Evolutionary conservation across 768 basidiomycete genomes (phyloP).

Genomic region (Pleurotus ostreatus): DNA sequence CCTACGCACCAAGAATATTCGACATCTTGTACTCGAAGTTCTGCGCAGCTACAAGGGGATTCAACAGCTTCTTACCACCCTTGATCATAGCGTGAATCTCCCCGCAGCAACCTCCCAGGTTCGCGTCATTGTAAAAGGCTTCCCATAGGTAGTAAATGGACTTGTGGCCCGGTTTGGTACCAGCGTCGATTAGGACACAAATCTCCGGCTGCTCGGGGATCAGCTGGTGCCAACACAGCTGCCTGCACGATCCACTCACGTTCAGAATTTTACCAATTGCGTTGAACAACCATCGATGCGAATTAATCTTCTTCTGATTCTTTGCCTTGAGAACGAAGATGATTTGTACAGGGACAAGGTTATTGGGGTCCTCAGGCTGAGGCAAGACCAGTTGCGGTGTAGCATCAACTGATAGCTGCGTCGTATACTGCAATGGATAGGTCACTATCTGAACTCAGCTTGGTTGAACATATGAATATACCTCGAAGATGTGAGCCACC

Average conservation of each 20-base stretch:
- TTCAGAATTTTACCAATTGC: constrained; percentile 82
- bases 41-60: constrained; percentile 90
- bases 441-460: constrained; percentile 7
- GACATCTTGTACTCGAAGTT: constrained; percentile 99
- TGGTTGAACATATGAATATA: constrained; percentile 20
- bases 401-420: constrained; percentile 89
- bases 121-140: constrained; percentile 76
- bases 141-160: constrained; percentile 96
- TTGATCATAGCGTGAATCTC: constrained; percentile 98
- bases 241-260: constrained; percentile 32
- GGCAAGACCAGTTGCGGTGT: constrained; percentile 90
- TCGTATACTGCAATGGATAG: constrained; percentile 70
- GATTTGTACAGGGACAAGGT: constrained; percentile 89
- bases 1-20: constrained; percentile 74
- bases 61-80: constrained; percentile 86
- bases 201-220: constrained; percentile 65
- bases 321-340: constrained; percentile 90
- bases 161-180: constrained; percentile 95
- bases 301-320: constrained; percentile 95
- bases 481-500: constrained; percentile 95
- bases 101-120: constrained; percentile 87
- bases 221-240: not conserved
- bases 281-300: constrained; percentile 95
- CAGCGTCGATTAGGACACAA: constrained; percentile 91
- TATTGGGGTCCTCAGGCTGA: constrained; percentile 85